These are phyloP conservation scores for Nemophila menziesii DNA, from an alignment of 257 asterid species.

Conservation along the genomic window DNA sequence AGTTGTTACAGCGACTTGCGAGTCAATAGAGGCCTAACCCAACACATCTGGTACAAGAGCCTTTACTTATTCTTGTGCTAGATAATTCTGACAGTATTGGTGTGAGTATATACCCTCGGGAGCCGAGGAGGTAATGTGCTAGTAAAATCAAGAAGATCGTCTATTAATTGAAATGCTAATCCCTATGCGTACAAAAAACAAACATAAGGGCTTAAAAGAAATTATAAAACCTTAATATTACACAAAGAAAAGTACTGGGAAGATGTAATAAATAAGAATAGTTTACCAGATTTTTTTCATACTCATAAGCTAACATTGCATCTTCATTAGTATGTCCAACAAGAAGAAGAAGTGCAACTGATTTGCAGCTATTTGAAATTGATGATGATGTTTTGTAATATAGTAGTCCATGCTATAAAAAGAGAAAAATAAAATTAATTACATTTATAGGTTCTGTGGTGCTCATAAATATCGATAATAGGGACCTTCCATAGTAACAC, in stretches of 20 bases:
- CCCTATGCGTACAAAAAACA: slow-evolving; percentile 39
- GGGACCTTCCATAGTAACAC: too few species aligned
- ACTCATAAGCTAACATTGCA: slow-evolving; percentile 77
- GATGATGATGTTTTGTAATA: slow-evolving; percentile 86
- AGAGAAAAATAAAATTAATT: too few species aligned
- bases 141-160: slow-evolving; percentile 88
- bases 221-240: background rate
- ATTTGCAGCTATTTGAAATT: slow-evolving; percentile 92
- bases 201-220: background rate
- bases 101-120: too few species aligned
- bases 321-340: slow-evolving; percentile 90
- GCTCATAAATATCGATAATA: too few species aligned
- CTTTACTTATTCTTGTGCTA: too few species aligned
- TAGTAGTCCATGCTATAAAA: slow-evolving; percentile 94
- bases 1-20: too few species aligned
- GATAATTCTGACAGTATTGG: too few species aligned
- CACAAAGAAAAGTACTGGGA: too few species aligned
- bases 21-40: too few species aligned
- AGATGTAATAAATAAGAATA: too few species aligned
- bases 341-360: slow-evolving; percentile 84
- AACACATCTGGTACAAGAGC: too few species aligned
- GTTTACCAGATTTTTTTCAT: slow-evolving; percentile 95
- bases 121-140: slow-evolving; percentile 83
- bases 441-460: too few species aligned
- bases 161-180: slow-evolving; percentile 85